Evolutionary conservation across 2,329 filamentous ascomycete species (phyloP), one percentile per base, ranked within the genome.

Genomic region (Aspergillus ustus): DNA sequence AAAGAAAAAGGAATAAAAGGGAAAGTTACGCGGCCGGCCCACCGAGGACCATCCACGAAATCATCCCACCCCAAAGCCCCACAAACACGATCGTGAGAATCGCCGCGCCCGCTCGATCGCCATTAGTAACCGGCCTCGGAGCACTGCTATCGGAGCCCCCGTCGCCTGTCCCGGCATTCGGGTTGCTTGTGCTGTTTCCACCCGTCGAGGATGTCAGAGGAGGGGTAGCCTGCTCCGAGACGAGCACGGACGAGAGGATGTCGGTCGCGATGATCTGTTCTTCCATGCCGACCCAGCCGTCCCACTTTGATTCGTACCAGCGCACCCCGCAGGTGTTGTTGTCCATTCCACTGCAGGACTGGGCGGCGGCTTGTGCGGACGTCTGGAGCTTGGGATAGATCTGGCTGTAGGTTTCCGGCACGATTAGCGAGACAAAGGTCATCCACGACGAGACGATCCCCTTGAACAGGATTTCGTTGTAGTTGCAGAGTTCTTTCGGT

Each of bases 381-480:
- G 77, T 82, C 59, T 79, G 77, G 7, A 92, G 79, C 34, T 86
- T 82, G 0, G 86, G 83, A 60, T 85, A 76, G 66, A 92, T 87
- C 17, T 72, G 77, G 1, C 82, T 75, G 45, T 76, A 75, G 0
- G 85, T 87, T 50, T 82, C 83, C 0, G 90, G 89, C 0, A 86
- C 88, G n/a, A 91, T 60, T 66, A 89, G 82, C 2, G 85, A 83
- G 1, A 85, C 82, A 22, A 84, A 81, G 4, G 85, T 81, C 67
- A 92, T 79, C 87, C 88, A 91, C 45, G 87, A 84, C 67, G 87
- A 83, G 19, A 91, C 80, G 61, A 89, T 88, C 44, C 89, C 89
- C 76, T 91, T 91, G 84, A 90, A 93, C 1, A 86, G 86, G 61
- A 86, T 76, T 82, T 92, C 90, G 71, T 93, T 91, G 61, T 85